Percentiles rank a stretch among this genome's conserved stretches.
Evolutionary conservation across 1,139 yeast genomes (phyloP).

Genomic region (Hansenula anomala): DNA sequence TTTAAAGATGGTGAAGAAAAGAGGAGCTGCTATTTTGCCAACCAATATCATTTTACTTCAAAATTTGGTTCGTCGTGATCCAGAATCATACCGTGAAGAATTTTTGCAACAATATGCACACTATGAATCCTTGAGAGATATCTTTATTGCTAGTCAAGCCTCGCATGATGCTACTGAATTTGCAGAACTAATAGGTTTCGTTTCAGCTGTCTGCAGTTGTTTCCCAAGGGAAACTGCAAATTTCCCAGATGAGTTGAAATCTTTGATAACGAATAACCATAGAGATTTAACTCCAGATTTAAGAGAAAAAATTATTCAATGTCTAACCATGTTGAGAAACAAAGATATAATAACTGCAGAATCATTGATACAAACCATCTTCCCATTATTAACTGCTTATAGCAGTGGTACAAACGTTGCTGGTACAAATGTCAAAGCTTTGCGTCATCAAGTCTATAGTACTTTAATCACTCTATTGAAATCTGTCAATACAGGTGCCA

Average conservation of each 20-base stretch:
- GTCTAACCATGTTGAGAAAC: constrained; percentile 85
- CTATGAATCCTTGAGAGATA: constrained; percentile 84
- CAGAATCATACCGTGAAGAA: constrained; percentile 90
- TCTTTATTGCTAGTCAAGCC: constrained; percentile 54
- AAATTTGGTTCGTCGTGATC: constrained; percentile 89
- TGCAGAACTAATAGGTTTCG: constrained; percentile 81
- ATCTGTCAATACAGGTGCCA: constrained; percentile 77
- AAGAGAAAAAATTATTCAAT: constrained; percentile 87
- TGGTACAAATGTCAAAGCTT: constrained; percentile 76
- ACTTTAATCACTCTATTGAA: constrained; percentile 76
- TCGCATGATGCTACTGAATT: constrained; percentile 68
- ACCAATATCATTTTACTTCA: constrained; percentile 88
- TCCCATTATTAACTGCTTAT: constrained; percentile 68
- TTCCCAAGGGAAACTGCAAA: constrained; percentile 83
- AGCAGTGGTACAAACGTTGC: constrained; percentile 46
- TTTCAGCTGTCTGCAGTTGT: constrained; percentile 86
- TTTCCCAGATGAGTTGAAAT: constrained; percentile 77
- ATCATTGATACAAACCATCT: constrained; percentile 73
- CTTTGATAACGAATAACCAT: constrained; percentile 67
- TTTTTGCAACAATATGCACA: constrained; percentile 89
- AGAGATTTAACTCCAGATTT: constrained; percentile 77
- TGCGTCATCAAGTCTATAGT: constrained; percentile 78
- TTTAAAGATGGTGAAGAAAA: constrained; percentile 68
- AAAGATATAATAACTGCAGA: constrained; percentile 81
- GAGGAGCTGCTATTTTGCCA: constrained; percentile 90